Percentiles rank a stretch among this genome's conserved stretches.
Evolutionary conservation across 2,329 filamentous ascomycete genomes (phyloP).

Genomic region (Penicillium brasilianum): DNA sequence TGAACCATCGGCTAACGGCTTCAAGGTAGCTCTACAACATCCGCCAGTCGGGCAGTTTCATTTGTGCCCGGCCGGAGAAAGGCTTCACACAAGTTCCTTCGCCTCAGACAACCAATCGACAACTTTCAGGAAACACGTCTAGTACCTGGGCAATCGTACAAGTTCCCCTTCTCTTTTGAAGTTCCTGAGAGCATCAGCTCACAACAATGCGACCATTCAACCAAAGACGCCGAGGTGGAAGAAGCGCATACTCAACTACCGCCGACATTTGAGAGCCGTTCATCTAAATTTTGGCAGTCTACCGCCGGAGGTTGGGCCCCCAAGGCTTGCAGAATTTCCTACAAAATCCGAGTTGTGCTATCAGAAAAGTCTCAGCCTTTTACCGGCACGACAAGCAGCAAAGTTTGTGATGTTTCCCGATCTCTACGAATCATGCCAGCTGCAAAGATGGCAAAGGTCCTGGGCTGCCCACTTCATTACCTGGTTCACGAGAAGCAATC

Average conservation of each 20-base stretch:
- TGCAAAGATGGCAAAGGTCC: background rate
- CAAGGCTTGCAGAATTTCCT: conserved; percentile 6
- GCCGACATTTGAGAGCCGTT: conserved; percentile 6
- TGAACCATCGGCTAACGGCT: background rate
- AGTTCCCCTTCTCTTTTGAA: conserved; percentile 7
- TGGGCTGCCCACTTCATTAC: background rate
- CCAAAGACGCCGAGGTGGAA: conserved; percentile 5
- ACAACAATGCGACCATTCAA: conserved; percentile 8
- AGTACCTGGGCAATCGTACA: conserved; percentile 6
- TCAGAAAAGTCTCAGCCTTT: background rate
- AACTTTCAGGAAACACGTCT: background rate
- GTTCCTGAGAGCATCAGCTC: conserved; percentile 5
- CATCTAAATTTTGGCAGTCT: conserved; percentile 8
- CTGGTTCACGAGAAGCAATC: background rate
- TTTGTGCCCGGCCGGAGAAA: conserved; percentile 13
- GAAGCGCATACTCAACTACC: conserved; percentile 8
- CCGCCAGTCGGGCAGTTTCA: conserved; percentile 11
- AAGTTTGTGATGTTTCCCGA: conserved; percentile 7
- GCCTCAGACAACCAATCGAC: conserved; percentile 6
- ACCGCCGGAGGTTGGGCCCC: background rate
- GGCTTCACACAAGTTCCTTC: conserved; percentile 9
- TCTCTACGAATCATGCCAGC: conserved; percentile 9
- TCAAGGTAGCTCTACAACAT: conserved; percentile 9
- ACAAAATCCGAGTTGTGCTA: background rate
- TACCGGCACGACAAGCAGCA: background rate